Percentiles rank a stretch among this genome's conserved stretches.
Conservation (phyloP, 2,329 filamentous ascomycete genomes). For the Aspergillus quadrilineatus region DNA sequence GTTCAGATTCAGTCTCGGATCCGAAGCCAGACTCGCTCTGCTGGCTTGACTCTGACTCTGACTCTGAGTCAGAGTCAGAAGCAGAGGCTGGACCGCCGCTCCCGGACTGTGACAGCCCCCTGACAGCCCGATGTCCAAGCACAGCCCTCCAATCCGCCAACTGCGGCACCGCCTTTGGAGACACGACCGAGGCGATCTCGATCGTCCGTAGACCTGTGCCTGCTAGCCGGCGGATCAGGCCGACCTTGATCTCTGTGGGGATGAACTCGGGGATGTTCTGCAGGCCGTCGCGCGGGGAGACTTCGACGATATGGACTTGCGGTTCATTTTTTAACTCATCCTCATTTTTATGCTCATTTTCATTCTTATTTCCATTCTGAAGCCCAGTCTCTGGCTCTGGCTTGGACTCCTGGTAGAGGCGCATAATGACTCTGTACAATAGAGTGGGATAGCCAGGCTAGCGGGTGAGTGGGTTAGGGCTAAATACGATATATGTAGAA, state of each 20-base stretch:
- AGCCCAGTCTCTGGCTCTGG: too few relatives aligned
- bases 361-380: background rate
- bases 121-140: conserved; percentile 2
- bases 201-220: background rate
- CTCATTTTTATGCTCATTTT: background rate
- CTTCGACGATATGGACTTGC: background rate
- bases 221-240: conserved; percentile 4
- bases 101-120: background rate
- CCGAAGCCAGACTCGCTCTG: background rate
- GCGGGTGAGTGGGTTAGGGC: too few relatives aligned
- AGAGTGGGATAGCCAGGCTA: too few relatives aligned
- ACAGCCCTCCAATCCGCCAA: conserved; percentile 47
- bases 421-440: too few relatives aligned
- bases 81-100: background rate
- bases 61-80: background rate
- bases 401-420: too few relatives aligned
- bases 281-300: conserved; percentile 10
- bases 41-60: background rate
- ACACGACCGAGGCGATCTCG: conserved; percentile 78
- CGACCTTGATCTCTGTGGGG: conserved; percentile 4
- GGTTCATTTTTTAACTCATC: background rate
- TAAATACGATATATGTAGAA: too few relatives aligned
- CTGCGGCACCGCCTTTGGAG: conserved; percentile 82
- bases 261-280: conserved; percentile 6
- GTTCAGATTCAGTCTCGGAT: background rate